Evolutionary conservation across 2,329 filamentous ascomycete species (phyloP), one percentile per base, ranked within the genome.

Genomic region (Colletotrichum limetticola): DNA sequence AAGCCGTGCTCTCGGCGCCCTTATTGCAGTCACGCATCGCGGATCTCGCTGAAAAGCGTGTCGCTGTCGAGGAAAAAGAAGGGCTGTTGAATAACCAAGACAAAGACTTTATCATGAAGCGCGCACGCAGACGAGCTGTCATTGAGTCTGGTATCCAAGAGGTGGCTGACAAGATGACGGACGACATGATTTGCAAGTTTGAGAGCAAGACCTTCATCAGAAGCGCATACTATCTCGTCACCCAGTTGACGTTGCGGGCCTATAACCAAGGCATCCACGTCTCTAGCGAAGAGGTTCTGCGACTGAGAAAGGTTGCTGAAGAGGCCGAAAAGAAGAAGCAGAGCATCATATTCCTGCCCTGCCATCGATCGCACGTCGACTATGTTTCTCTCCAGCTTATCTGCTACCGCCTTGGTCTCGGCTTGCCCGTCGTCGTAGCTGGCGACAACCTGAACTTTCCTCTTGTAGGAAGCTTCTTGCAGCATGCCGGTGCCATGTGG

Each of bases 181-280:
- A 98, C 79, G 91, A 93, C 75, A 98, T 99, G 97, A 98, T 99
- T 74, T 98, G 96, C 89, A 99, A 99, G 84, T 96, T 98, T 88
- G 97, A 99, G 83, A 97, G 93, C 86, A 97, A 95, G 80, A 86
- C 90, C 2, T 98, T 98, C 79, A 98, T 99, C 77, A 88, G 97
- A 61, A 91, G 94, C 28, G 96, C 97, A 59, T 98, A 98, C 81
- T 99, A 98, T 81, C 80, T 98, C 52, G 88, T 87, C 60, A 97
- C 95, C 1, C 96, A 98, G 83, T 87, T 98, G 59, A 86, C 98
- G 74, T 97, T 96, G 5, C 87, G 97, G 74, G 96, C 97, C 6
- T 99, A 99, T 81, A 95, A 98, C 79, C 96, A 98, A 85, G 97
- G 94, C 11, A 98, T 99, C 65, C 97, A 99, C 81, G 95, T 98